Evolutionary conservation across 192 early-diverging fungal species (phyloP).

Genomic region (Obelidium mucronatum): DNA sequence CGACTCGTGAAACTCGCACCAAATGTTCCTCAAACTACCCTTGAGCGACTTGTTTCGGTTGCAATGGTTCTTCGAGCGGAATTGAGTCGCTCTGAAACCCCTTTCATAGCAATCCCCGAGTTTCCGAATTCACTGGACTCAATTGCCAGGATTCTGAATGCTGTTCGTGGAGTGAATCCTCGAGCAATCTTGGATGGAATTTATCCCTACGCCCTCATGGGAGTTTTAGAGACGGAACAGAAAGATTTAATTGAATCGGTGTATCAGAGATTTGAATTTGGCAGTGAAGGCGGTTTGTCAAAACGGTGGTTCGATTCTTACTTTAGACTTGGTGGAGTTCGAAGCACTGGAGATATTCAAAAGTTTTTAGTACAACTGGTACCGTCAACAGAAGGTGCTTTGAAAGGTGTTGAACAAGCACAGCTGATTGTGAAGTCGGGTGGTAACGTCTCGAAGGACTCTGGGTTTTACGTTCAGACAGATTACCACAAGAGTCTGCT

Average conservation of each 20-base stretch:
- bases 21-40: slow-evolving; percentile 16
- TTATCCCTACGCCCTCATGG: slow-evolving; percentile 24
- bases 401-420: background rate
- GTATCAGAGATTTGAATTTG: slow-evolving; percentile 27
- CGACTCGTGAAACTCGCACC: slow-evolving; percentile 9
- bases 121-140: slow-evolving; percentile 9
- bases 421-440: background rate
- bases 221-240: slow-evolving; percentile 15
- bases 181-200: slow-evolving; percentile 17
- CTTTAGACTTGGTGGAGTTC: background rate
- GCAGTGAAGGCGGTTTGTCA: slow-evolving; percentile 12
- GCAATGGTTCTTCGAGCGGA: slow-evolving; percentile 22
- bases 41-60: slow-evolving; percentile 24
- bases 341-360: background rate
- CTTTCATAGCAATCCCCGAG: slow-evolving; percentile 17
- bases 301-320: background rate
- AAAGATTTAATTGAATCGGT: slow-evolving; percentile 3
- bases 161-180: background rate
- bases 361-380: background rate
- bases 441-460: background rate
- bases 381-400: background rate
- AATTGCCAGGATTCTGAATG: slow-evolving; percentile 2
- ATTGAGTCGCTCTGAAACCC: background rate
- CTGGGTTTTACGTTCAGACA: slow-evolving; percentile 23
- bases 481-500: slow-evolving; percentile 36